Evolutionary conservation across 805 yeast genomes (phyloP), one percentile per base, ranked within the genome.

Genomic region (Lachancea lanzarotensis): DNA sequence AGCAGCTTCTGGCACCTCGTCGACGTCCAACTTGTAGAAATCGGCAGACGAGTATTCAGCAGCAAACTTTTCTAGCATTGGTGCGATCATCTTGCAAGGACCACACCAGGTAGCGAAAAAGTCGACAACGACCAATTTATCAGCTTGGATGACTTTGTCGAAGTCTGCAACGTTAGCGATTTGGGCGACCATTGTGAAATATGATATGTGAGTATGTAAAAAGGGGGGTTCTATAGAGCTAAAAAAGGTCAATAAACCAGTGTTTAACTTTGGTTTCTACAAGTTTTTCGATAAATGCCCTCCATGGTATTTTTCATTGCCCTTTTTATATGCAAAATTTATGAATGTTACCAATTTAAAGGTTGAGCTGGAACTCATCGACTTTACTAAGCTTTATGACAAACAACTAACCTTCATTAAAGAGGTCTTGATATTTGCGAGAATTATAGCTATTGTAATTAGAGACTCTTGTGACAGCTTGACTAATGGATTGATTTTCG

Each of bases 31-130:
- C 76, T 91, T 89, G 78, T 77, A 75, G 77, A 93, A 91, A 56
- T 74, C 77, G 56, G 83, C 87, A 44, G 72, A 68, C 25, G 81
- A 52, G 78, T 81, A 82, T 60, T 73, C 70, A 39, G 63, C 64
- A 35, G 89, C 72, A 62, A 90, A 82, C 67, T 84, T 83, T 63
- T 90, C 95, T 57, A 91, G 72, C 72, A 87, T 72, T 57, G 98
- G 98, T 45, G 96, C 90, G 70, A 93, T 84, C 81, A 86, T 86
- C 78, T 91, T 93, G 76, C 98, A 91, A 51, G 98, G 98, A 57
- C 97, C 97, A 71, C 98, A 91, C 97, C 98, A 93, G 50, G 90
- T 81, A 59, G 98, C 98, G 64, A 79, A 90, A 74, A 91, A 93
- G 74, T 93, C 98, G 56, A 93, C 87, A 56, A 93, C 90, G 56